Percentiles rank a stretch among this genome's conserved stretches.
These are phyloP conservation scores for Pleurotus salmoneostramineus DNA, from an alignment of 768 basidiomycete genomes.

Conservation along the genomic window DNA sequence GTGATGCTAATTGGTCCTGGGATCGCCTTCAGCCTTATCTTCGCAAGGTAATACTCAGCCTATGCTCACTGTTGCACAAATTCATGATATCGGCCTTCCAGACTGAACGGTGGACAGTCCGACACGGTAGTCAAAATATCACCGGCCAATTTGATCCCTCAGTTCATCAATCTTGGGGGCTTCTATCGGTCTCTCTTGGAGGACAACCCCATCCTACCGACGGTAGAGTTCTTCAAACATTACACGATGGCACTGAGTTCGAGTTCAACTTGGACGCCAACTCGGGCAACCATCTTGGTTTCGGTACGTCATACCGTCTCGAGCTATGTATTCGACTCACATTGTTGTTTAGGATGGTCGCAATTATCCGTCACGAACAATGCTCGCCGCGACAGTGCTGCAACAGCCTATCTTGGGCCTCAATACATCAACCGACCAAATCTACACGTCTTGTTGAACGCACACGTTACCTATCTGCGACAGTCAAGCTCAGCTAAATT, in stretches of 20 bases:
- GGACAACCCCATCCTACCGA: constrained; percentile 14
- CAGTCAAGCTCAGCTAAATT: background rate
- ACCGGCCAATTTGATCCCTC: constrained; percentile 21
- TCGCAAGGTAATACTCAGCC: constrained; percentile 14
- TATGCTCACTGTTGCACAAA: too few relatives aligned
- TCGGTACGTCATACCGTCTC: constrained; percentile 14
- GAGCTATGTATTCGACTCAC: background rate
- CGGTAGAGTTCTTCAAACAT: constrained; percentile 18
- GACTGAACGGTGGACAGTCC: constrained; percentile 15
- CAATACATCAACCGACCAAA: constrained; percentile 22
- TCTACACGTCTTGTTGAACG: constrained; percentile 26
- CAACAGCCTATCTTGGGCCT: constrained; percentile 25
- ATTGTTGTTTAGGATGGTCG: constrained; percentile 18
- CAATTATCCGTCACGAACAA: constrained; percentile 25
- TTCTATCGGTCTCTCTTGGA: constrained; percentile 16
- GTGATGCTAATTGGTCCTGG: constrained; percentile 26
- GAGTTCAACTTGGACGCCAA: constrained; percentile 31
- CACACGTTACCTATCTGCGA: constrained; percentile 22
- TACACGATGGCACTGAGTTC: constrained; percentile 19
- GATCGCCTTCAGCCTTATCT: constrained; percentile 18
- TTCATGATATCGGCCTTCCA: background rate
- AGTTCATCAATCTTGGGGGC: constrained; percentile 20
- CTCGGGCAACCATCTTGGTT: constrained; percentile 23
- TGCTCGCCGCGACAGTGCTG: constrained; percentile 24
- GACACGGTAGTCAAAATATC: constrained; percentile 19